Base-by-base conservation (phyloP, 176 grass and related monocot species). In the Aegilops umbellulata region DNA sequence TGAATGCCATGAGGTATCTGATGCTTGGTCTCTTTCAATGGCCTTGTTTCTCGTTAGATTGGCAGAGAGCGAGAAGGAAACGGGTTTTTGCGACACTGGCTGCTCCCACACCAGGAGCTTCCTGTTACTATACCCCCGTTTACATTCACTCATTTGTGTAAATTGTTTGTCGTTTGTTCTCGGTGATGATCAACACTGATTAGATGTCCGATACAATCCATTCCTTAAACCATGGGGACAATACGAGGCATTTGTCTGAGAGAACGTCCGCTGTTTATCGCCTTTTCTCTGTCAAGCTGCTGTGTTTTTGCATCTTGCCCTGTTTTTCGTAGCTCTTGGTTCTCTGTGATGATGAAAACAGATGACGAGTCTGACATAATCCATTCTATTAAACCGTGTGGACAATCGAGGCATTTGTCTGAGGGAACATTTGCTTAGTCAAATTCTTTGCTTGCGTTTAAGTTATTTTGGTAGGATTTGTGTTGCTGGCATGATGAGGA, bases 1-100 rank as follows among this genome's bases (percentile, higher is more conserved):
- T 19, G 53, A 77, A 78, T 79, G 87, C 87, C 87, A 89, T 85
- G 82, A 80, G 87, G 82, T 89, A 89, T 89, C 87, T 85, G 87
- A 85, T 80, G 87, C 87, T 53, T 85, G 87, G 87, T 68, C 58
- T 84, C 14, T 5, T 60, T 31, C 12, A 10, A 34, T 89, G 87
- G 61, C 87, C 82, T 85, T 23, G 68, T 64, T 78, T 89, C 87
- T 89, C 82, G 82, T 85, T 66, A 80, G 68, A 89, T 34, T 89
- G 87, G 87, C 82, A 80, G 60, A 85, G 6, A 89, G 16, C 63
- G 65, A 70, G 47, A 29, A 70, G 51, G 55, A 35, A 47, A 86
- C 87, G 76, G 87, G 58, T 85, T 89, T 47, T 89, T 89, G 87
- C 87, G 87, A 89, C 87, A 89, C 87, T 65, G 76, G 87, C 10